Evolutionary conservation across 768 basidiomycete species (phyloP).

Genomic region (Tephrocybe sp.): DNA sequence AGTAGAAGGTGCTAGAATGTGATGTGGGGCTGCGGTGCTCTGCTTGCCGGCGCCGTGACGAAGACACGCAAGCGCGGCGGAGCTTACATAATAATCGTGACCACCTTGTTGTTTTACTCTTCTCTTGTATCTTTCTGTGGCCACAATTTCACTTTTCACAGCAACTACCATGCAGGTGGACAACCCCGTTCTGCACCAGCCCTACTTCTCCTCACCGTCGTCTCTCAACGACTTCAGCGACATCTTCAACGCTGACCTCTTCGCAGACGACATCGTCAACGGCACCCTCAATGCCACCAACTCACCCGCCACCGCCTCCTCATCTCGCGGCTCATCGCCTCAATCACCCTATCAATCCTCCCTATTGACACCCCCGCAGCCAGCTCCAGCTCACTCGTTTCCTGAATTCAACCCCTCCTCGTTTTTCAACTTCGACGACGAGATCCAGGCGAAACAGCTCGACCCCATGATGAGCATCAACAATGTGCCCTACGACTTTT

Average conservation of each 20-base stretch:
- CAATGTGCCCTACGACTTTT: slow-evolving; percentile 36
- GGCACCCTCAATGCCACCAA: slow-evolving; percentile 17
- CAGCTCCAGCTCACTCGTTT: slow-evolving; percentile 30
- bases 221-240: slow-evolving; percentile 49
- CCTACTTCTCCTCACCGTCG: slow-evolving; percentile 21
- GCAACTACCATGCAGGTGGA: slow-evolving; percentile 40
- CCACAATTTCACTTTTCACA: slow-evolving; percentile 2
- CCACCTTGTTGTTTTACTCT: slow-evolving; percentile 10
- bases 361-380: slow-evolving; percentile 49
- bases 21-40: neutral
- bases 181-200: slow-evolving; percentile 28
- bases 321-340: slow-evolving; percentile 43
- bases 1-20: slow-evolving; percentile 12
- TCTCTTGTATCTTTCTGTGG: neutral
- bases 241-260: slow-evolving; percentile 67
- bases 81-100: slow-evolving; percentile 10
- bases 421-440: slow-evolving; percentile 47
- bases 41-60: slow-evolving; percentile 5
- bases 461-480: slow-evolving; percentile 24
- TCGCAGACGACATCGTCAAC: slow-evolving; percentile 30
- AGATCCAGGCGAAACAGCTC: slow-evolving; percentile 37
- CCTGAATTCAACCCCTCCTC: slow-evolving; percentile 36
- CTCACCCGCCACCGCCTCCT: slow-evolving; percentile 38
- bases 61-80: slow-evolving; percentile 15
- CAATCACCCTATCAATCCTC: slow-evolving; percentile 39